Evolutionary conservation across 768 basidiomycete species (phyloP).

Genomic region (Macrolepiota albuminosa): DNA sequence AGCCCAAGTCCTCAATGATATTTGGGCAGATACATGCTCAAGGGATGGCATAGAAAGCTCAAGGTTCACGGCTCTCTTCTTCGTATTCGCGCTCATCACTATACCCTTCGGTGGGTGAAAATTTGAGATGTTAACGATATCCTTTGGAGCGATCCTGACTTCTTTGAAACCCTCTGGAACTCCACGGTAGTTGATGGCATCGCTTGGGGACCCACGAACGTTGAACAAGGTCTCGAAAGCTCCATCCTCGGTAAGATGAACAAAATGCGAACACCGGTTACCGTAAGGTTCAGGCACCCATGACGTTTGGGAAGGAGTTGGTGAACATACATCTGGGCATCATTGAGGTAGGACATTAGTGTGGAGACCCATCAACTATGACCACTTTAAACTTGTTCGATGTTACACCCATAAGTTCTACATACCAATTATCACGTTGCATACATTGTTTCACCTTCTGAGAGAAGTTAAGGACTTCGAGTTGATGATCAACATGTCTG

Average conservation of each 20-base stretch:
- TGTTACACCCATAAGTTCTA: too few species aligned
- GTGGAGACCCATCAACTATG: too few species aligned
- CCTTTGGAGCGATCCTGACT: constrained; percentile 8
- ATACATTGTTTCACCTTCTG: neutral
- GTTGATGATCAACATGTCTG: neutral
- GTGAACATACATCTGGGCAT: constrained; percentile 12
- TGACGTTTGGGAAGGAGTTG: constrained; percentile 17
- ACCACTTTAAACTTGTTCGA: neutral
- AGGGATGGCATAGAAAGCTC: neutral
- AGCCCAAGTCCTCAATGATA: neutral
- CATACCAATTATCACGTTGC: neutral
- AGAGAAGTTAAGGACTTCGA: neutral
- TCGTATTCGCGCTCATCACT: constrained; percentile 7
- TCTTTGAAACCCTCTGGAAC: constrained; percentile 14
- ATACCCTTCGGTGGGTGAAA: constrained; percentile 5
- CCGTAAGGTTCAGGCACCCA: constrained; percentile 26
- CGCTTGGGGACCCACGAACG: constrained; percentile 10
- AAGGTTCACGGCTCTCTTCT: constrained; percentile 2
- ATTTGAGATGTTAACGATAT: constrained; percentile 10
- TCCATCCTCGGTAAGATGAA: constrained; percentile 17
- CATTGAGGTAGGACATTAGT: constrained; percentile 7
- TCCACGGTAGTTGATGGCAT: constrained; percentile 15
- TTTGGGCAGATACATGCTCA: neutral
- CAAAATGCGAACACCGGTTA: constrained; percentile 16
- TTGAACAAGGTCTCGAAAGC: constrained; percentile 19